phyloP scores from a whole-genome alignment of 129 eudicot genomes.

The Silybum marianum region DNA sequence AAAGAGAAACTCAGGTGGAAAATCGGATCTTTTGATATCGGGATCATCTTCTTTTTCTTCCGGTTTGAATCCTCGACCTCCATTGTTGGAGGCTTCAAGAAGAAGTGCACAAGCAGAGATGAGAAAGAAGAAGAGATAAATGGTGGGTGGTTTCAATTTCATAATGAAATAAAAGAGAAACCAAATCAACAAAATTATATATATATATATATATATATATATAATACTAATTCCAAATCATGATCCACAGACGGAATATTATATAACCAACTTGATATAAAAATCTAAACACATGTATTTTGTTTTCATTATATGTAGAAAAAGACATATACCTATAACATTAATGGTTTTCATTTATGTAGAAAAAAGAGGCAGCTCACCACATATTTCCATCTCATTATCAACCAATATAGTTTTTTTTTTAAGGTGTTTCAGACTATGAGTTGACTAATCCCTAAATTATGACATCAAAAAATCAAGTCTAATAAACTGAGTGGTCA shows the following conservation, averaged over 20 bases:
- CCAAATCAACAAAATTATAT: too few species aligned
- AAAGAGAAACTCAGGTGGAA: constrained; percentile 71
- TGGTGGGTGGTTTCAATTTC: constrained; percentile 1
- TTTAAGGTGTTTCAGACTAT: background rate
- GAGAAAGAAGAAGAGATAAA: constrained; percentile 21
- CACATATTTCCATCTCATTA: background rate
- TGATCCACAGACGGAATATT: background rate
- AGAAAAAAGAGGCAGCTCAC: background rate
- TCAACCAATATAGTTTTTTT: background rate
- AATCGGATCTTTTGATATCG: constrained; percentile 51
- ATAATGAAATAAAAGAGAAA: background rate
- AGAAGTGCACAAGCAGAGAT: background rate
- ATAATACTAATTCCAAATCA: background rate
- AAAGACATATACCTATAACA: background rate
- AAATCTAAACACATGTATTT: background rate
- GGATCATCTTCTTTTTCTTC: constrained; percentile 13
- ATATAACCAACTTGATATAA: background rate
- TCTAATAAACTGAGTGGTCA: too few species aligned
- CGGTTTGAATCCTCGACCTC: background rate
- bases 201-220: too few species aligned
- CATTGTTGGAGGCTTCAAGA: constrained; percentile 26
- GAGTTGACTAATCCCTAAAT: too few species aligned
- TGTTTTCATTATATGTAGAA: background rate
- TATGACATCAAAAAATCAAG: too few species aligned
- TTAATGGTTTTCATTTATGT: too few species aligned